Base-by-base conservation (phyloP, 306 rosid species). In the Corylus heterophylla region DNA sequence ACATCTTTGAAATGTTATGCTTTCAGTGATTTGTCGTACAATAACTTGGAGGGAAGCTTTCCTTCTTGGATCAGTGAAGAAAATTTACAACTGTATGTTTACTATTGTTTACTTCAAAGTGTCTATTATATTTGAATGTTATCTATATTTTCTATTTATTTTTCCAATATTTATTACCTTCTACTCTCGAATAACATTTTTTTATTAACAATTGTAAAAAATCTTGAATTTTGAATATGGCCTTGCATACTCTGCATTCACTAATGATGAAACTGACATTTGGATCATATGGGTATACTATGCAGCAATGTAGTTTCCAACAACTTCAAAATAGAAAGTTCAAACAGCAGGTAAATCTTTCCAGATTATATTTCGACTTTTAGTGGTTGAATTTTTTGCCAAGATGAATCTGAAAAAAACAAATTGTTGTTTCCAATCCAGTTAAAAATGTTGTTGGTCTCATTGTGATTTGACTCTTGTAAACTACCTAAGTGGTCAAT, bases 21-120 rank as follows among this genome's bases (percentile, higher is more conserved):
- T 86, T 81, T 87, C 90, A 94, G 98, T 82, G 98, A 94, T 85
- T 64, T 92, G 72, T 94, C 97, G 8, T 92, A 94, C 94, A 94
- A 94, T 79, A 67, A 84, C 76, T 82, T 92, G 76, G 52, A 81
- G 4, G 98, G 98, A 71, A 85, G 83, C 79, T 31, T 94, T 73
- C 98, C 98, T 64, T 79, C 97, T 69, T 94, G 98, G 98, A 86
- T 82, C 74, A 87, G 71, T 31, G 69, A 76, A 47, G 76, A 5
- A 69, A 81, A 81, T 80, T 74, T 90, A 66, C 89, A 89, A 71
- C 75, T 89, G 97, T 94, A 82, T 73, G 94, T 85, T 35, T 31
- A 31, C 35, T 31, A 1, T 31, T 31, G 35, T 31, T 31, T 39
- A 20, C 54, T 47, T 0, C 17, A 20, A 3, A 37, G 52, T 49